A percentile compares a stretch with the other conserved stretches of the same genome.
Conservation (phyloP, 1,284 basidiomycete genomes). For the Coniophora puteana region DNA sequence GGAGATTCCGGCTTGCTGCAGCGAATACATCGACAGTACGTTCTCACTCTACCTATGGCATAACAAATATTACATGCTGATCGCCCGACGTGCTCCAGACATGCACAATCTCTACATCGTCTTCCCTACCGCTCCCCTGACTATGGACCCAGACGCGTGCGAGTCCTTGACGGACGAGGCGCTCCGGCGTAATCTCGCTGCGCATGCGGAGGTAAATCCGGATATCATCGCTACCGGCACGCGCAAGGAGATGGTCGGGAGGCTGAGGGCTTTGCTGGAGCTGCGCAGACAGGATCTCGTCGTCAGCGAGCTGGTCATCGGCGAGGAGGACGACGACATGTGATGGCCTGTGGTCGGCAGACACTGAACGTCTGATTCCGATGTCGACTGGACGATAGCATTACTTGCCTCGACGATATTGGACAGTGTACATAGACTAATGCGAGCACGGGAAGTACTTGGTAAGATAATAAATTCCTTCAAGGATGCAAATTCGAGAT, state of each 20-base stretch:
- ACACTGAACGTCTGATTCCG: too few species aligned
- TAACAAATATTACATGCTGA: too few species aligned
- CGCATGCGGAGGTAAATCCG: constrained; percentile 36
- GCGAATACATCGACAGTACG: constrained; percentile 51
- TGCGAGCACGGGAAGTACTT: too few species aligned
- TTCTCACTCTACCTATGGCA: constrained; percentile 1
- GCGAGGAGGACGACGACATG: constrained; percentile 8
- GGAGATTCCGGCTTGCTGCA: constrained; percentile 49
- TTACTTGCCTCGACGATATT: too few species aligned
- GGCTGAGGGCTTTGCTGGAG: constrained; percentile 33
- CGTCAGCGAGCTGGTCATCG: constrained; percentile 43
- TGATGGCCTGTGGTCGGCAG: too few species aligned
- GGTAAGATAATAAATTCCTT: too few species aligned
- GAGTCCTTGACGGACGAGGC: constrained; percentile 39
- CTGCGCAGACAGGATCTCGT: constrained; percentile 44
- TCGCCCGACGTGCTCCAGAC: too few species aligned
- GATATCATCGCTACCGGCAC: constrained; percentile 23
- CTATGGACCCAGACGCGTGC: constrained; percentile 40
- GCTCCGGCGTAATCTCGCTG: constrained; percentile 52
- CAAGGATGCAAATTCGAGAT: too few species aligned
- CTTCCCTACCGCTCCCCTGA: constrained; percentile 43
- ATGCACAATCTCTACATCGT: constrained; percentile 45
- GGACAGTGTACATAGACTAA: too few species aligned
- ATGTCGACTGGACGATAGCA: too few species aligned
- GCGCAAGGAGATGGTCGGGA: constrained; percentile 25